These are phyloP conservation scores for Colletotrichum tofieldiae DNA, from an alignment of 2,329 filamentous ascomycete species.

Conservation along the genomic window DNA sequence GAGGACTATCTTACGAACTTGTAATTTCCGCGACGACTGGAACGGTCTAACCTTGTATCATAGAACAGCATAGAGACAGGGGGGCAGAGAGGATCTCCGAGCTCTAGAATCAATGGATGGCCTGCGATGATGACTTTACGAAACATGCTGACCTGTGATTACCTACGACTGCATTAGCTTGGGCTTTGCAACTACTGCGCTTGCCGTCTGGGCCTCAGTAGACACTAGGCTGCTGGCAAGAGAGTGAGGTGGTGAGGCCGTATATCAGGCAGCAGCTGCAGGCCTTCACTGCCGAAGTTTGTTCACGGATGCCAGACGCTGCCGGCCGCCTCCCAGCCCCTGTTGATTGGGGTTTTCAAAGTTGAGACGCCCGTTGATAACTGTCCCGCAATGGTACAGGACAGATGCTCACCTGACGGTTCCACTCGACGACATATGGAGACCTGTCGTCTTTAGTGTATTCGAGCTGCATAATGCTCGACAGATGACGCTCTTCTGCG, in stretches of 20 bases:
- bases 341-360: neutral
- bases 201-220: no score
- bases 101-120: slow-evolving; percentile 44
- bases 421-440: neutral
- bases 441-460: neutral
- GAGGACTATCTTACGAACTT: slow-evolving; percentile 99
- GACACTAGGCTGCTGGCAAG: no score
- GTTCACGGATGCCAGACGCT: neutral
- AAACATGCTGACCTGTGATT: slow-evolving; percentile 5
- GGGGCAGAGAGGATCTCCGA: slow-evolving; percentile 30
- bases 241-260: no score
- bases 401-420: slow-evolving; percentile 11
- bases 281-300: neutral
- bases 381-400: slow-evolving; percentile 13
- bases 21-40: slow-evolving; percentile 65
- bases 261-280: neutral
- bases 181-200: neutral
- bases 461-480: neutral
- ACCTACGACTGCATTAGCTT: neutral
- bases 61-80: slow-evolving; percentile 50
- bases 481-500: slow-evolving; percentile 12
- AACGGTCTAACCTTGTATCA: slow-evolving; percentile 54
- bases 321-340: slow-evolving; percentile 8
- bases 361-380: neutral
- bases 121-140: slow-evolving; percentile 25